Evolutionary conservation across 2,329 filamentous ascomycete species (phyloP).

Genomic region (Ophiostoma piceae): DNA sequence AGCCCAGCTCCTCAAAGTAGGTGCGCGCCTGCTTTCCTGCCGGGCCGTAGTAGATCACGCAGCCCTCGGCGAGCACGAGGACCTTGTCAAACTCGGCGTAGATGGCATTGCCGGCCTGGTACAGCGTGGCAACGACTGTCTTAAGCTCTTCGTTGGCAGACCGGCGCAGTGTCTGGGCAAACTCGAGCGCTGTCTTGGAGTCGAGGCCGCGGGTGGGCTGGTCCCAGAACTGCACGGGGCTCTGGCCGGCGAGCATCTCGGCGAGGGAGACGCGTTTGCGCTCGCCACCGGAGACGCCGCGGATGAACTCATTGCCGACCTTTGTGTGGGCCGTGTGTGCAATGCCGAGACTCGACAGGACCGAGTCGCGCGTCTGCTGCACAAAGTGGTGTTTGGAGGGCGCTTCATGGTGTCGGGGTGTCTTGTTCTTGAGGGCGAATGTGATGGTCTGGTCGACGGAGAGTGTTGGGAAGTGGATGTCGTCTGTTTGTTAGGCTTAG

Average conservation of each 20-base stretch:
- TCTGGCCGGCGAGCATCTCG: conserved; percentile 54
- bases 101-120: conserved; percentile 60
- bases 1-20: conserved; percentile 64
- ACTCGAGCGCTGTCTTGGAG: conserved; percentile 69
- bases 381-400: conserved; percentile 46
- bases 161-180: conserved; percentile 63
- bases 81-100: conserved; percentile 62
- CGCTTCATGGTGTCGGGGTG: conserved; percentile 58
- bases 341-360: conserved; percentile 72
- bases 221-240: conserved; percentile 62
- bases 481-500: conserved; percentile 60
- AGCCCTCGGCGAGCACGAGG: conserved; percentile 54
- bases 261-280: conserved; percentile 62
- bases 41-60: conserved; percentile 59
- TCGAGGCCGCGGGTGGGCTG: conserved; percentile 71
- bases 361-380: conserved; percentile 63
- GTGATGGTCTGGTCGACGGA: conserved; percentile 73
- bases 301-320: conserved; percentile 71
- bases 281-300: conserved; percentile 70
- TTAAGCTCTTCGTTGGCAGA: conserved; percentile 61
- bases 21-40: conserved; percentile 51
- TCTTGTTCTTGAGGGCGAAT: conserved; percentile 68
- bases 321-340: conserved; percentile 66
- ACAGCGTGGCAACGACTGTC: conserved; percentile 67
- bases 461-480: conserved; percentile 73